A percentile compares a stretch with the other conserved stretches of the same genome.
phyloP scores from a whole-genome alignment of 106 monocot species.

The Acanthochlamys bracteata region DNA sequence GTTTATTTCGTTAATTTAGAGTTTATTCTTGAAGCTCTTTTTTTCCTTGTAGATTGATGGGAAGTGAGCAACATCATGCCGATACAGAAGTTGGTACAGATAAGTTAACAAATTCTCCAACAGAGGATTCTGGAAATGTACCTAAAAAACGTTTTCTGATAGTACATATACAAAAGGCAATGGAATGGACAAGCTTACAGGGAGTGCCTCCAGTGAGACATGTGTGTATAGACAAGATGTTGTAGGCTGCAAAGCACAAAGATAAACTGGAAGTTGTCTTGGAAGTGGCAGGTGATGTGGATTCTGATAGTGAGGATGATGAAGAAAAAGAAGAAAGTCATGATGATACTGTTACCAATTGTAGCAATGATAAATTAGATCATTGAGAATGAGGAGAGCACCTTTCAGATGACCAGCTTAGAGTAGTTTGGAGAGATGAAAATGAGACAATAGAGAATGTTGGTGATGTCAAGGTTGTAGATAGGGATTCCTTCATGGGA shows the following conservation, averaged over 20 bases:
- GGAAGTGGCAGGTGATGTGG: slow-evolving; percentile 77
- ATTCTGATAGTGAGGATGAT: slow-evolving; percentile 53
- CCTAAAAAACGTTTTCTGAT: slow-evolving; percentile 8
- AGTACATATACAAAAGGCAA: not conserved
- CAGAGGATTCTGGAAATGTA: slow-evolving; percentile 6
- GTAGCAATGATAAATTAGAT: slow-evolving; percentile 7
- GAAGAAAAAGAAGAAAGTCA: slow-evolving; percentile 11
- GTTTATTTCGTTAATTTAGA: no score
- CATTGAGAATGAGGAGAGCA: slow-evolving; percentile 17
- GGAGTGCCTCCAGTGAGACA: slow-evolving; percentile 14
- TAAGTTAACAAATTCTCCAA: slow-evolving; percentile 9
- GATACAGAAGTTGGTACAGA: not conserved
- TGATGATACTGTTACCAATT: slow-evolving; percentile 8
- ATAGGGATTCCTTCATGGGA: slow-evolving; percentile 81
- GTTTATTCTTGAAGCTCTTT: no score
- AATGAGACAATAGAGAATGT: slow-evolving; percentile 56
- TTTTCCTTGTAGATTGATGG: no score
- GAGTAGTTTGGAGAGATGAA: slow-evolving; percentile 70
- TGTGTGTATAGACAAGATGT: slow-evolving; percentile 80
- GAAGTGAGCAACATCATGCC: no score
- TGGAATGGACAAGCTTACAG: slow-evolving; percentile 8
- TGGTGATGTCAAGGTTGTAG: slow-evolving; percentile 37
- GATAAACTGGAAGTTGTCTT: slow-evolving; percentile 64
- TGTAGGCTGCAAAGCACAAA: slow-evolving; percentile 49
- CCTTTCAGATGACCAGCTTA: slow-evolving; percentile 60